Base-by-base conservation (phyloP, 805 yeast species). In the Wickerhamiella sergipiensis region DNA sequence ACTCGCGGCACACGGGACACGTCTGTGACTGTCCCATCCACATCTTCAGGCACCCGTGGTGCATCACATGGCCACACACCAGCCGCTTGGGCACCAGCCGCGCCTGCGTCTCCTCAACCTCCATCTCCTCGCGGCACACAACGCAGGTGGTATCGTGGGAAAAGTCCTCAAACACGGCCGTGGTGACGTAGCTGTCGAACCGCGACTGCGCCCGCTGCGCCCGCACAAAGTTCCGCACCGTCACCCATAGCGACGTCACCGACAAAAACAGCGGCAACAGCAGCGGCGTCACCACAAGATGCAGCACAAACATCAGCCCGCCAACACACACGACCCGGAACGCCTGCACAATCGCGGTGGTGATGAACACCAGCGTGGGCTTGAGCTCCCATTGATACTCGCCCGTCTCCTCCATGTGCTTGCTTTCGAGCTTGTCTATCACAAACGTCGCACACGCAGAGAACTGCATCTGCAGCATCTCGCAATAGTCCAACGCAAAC, bases 1-100 rank as follows among this genome's bases (percentile, higher is more conserved):
- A 50, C 47, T 57, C 61, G 9, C 63, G 53, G 64, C 98, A 92
- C 50, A 89, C 79, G 1, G 98, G 98, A 69, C 98, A 92, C n/a
- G 79, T 77, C 58, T 83, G 90, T 0, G 95, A 86, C 56, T 95
- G 76, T 61, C 85, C 94, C 58, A 92, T 72, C 98, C 98, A 92
- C 57, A 84, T 82, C 61, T 86, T 84, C 55, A 92, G 73, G 65
- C 98, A 92, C 4, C 92, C 89, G 67, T 83, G 69, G 64, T 92
- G 98, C 52, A 90, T 72, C 46, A 86, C 81, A 65, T 92, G 98
- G 23, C 86, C 84, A 71, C 98, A 92, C 1, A 71, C 73, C 47
- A 92, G 71, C 61, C 76, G 83, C 64, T 86, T 87, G 4, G 97
- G 95, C 47, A 67, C 71, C 44, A 68, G 67, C 51, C 84, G 71